Conservation (phyloP, 1,284 basidiomycete species). For the Psilocybe mexicana region DNA sequence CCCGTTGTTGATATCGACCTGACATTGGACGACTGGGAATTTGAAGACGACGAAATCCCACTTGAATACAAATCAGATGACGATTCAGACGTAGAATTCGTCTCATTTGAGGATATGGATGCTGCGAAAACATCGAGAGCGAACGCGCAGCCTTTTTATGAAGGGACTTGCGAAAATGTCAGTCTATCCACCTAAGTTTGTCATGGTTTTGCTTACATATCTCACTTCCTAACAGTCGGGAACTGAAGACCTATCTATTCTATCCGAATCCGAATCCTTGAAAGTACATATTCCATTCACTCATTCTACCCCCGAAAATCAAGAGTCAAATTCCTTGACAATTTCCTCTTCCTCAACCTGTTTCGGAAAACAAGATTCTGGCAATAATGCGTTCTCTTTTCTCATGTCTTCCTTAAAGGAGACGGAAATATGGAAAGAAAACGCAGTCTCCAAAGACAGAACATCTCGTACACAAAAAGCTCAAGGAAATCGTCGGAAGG, state of each 20-base stretch:
- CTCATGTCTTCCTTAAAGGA: slow-evolving; percentile 85
- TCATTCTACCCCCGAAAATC: background rate
- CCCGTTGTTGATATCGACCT: slow-evolving; percentile 27
- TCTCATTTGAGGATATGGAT: background rate
- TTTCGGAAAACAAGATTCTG: background rate
- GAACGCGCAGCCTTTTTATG: background rate
- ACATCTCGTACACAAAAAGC: slow-evolving; percentile 47
- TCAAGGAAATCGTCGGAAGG: slow-evolving; percentile 66
- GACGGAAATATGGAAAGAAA: slow-evolving; percentile 83
- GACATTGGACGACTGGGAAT: slow-evolving; percentile 50
- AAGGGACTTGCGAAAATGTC: background rate
- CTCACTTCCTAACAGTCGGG: background rate
- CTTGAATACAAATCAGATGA: background rate
- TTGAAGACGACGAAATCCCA: slow-evolving; percentile 59
- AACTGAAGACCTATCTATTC: background rate
- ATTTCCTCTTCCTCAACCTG: background rate
- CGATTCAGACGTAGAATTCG: slow-evolving; percentile 7
- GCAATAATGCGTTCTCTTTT: slow-evolving; percentile 64
- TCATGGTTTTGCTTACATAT: background rate
- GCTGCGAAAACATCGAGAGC: background rate
- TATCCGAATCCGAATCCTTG: background rate
- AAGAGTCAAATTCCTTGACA: too few relatives aligned
- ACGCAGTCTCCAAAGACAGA: slow-evolving; percentile 53
- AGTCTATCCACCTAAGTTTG: background rate
- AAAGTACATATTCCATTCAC: too few relatives aligned